Percentiles rank a stretch among this genome's conserved stretches.
phyloP scores from a whole-genome alignment of 768 basidiomycete species.

The Leccinum sublutescens region DNA sequence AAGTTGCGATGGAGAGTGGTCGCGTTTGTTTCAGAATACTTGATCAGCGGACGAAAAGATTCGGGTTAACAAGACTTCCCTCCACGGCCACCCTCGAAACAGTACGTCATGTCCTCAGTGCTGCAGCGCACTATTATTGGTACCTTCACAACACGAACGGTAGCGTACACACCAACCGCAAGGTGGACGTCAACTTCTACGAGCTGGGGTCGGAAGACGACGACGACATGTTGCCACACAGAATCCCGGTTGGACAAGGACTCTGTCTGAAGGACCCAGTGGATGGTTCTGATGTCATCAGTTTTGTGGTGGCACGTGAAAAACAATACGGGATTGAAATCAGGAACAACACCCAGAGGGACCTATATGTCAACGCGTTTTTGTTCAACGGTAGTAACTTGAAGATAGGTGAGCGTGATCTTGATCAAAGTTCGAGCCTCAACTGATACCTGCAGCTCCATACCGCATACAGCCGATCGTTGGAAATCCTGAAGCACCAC shows the following conservation, averaged over 20 bases:
- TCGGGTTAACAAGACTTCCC: slow-evolving; percentile 3
- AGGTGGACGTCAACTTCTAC: slow-evolving; percentile 16
- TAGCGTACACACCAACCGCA: not conserved
- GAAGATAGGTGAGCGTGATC: slow-evolving; percentile 32
- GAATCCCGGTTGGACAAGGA: not conserved
- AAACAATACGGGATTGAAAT: slow-evolving; percentile 36
- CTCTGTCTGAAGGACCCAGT: slow-evolving; percentile 2
- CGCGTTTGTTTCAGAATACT: not conserved
- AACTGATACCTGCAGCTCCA: slow-evolving; percentile 3
- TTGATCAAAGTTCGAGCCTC: not conserved
- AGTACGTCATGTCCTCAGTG: slow-evolving; percentile 2
- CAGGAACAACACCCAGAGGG: slow-evolving; percentile 31
- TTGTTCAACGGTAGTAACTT: slow-evolving; percentile 41
- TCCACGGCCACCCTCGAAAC: not conserved
- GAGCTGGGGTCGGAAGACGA: not conserved
- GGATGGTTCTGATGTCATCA: slow-evolving; percentile 5
- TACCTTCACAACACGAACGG: slow-evolving; percentile 13
- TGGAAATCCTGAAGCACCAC: slow-evolving; percentile 6
- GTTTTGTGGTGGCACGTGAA: slow-evolving; percentile 23
- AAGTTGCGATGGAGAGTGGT: not conserved
- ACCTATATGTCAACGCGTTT: slow-evolving; percentile 41
- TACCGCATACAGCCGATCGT: slow-evolving; percentile 7
- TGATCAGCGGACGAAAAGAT: not conserved
- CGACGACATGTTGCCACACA: not conserved
- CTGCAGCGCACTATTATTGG: slow-evolving; percentile 23